phyloP scores from a whole-genome alignment of 139 green algal species.

The Closterium sp. region DNA sequence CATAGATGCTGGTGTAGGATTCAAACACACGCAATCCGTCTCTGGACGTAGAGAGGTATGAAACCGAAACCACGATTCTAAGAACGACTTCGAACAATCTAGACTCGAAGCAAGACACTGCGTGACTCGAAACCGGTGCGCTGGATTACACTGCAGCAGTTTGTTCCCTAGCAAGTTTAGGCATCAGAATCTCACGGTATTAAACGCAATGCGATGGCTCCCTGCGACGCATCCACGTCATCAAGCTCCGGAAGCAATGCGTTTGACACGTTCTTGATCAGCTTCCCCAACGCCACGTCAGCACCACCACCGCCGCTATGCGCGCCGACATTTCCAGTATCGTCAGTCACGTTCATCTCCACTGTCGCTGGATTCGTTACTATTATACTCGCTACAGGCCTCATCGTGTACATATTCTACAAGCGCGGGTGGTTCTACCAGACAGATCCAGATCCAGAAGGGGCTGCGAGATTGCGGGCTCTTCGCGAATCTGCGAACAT shows the following conservation, averaged over 20 bases:
- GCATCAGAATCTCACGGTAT: no score
- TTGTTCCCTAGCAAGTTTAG: no score
- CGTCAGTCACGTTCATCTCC: background rate
- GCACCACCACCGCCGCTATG: background rate
- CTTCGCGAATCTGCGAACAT: background rate
- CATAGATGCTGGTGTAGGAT: no score
- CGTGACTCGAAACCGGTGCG: no score
- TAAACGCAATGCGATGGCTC: background rate
- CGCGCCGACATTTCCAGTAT: background rate
- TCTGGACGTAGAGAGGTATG: no score
- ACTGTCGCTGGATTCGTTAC: background rate
- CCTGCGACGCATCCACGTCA: background rate
- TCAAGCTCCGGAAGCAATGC: no score
- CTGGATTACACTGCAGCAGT: no score
- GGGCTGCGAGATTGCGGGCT: background rate
- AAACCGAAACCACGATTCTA: no score
- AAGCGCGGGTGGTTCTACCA: background rate
- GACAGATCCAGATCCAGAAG: background rate
- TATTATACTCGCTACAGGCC: background rate
- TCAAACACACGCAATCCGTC: no score
- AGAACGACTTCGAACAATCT: no score
- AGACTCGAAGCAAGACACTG: no score
- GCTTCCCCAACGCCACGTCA: background rate
- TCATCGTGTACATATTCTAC: background rate
- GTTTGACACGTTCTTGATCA: no score